Base-by-base conservation (phyloP, 225 moss, liverwort and hornwort species). In the Bryum argenteum region DNA sequence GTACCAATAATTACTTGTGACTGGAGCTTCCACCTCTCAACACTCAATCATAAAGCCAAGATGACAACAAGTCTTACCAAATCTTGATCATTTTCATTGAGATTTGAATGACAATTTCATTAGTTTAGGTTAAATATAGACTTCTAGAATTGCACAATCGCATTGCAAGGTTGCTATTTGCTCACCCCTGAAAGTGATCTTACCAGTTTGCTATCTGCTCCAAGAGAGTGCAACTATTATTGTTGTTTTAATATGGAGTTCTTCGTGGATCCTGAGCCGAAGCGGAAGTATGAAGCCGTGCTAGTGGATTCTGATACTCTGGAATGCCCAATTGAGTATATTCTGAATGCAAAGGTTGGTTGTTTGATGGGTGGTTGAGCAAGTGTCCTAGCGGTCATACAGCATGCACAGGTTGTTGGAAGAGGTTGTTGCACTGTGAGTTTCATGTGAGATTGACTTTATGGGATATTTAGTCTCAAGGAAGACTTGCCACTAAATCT, bases 281-380 rank as follows among this genome's bases (percentile, higher is more conserved):
- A 65, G 71, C 71, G 71, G 70, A 71, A 71, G 71, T 71, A 41
- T 16, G n/a, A 40, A 33, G 58, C 70, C 0, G 70, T 70, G 45
- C 12, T 70, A 1, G 3, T 77, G 6, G 70, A 77, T 54, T 37
- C 55, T 2, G 19, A 70, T 20, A 50, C 56, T 47, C 63, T 65
- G 0, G 67, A 67, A 26, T 75, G 75, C 3, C 75, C 67, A 10
- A 67, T 75, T 67, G 67, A 67, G 15, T 2, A 44, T 12, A 48
- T 48, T 28, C 71, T 38, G 11, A 45, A 48, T 22, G 1, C 63
- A n/a, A 11, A 6, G 7, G 3, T 50, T 39, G 13, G 7, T 38
- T 50, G 23, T 56, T 48, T n/a, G 45, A 6, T 58, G 28, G 17
- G 38, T n/a, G 59, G 56, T 56, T 22, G 56, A 44, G 26, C 44